Percentiles rank a stretch among this genome's conserved stretches.
Evolutionary conservation across 2,329 filamentous ascomycete genomes (phyloP).

Genomic region (Alternaria viburni): DNA sequence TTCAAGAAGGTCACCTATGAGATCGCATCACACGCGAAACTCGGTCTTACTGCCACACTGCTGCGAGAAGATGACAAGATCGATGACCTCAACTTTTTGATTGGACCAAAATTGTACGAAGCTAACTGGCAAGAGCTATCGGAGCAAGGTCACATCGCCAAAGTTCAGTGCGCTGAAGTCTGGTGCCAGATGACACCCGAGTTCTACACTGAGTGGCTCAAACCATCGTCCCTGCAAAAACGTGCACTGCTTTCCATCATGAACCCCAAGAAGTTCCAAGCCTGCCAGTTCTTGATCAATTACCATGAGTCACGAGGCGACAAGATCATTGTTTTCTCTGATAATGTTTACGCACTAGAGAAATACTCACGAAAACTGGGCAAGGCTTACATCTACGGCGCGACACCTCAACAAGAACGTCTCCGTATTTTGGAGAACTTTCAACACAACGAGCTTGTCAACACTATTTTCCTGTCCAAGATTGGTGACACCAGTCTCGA

Average conservation of each 20-base stretch:
- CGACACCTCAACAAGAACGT: conserved; percentile 84
- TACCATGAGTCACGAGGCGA: conserved; percentile 94
- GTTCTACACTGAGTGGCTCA: conserved; percentile 93
- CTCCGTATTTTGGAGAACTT: conserved; percentile 91
- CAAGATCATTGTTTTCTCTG: conserved; percentile 98
- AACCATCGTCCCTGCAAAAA: conserved; percentile 67
- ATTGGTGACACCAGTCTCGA: conserved; percentile 99
- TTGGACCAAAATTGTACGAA: conserved; percentile 96
- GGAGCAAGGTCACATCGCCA: conserved; percentile 94
- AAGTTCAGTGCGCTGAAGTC: conserved; percentile 96
- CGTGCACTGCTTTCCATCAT: conserved; percentile 84
- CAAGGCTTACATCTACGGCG: conserved; percentile 91
- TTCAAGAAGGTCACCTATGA: conserved; percentile 92
- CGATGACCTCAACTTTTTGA: conserved; percentile 93
- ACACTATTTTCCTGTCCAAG: conserved; percentile 94
- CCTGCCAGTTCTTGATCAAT: conserved; percentile 96
- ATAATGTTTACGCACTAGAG: conserved; percentile 92
- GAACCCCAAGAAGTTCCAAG: conserved; percentile 97
- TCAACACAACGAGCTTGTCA: conserved; percentile 86
- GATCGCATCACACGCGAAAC: conserved; percentile 93
- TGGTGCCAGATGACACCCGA: conserved; percentile 99
- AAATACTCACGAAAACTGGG: conserved; percentile 82
- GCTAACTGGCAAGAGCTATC: conserved; percentile 99
- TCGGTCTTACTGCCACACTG: conserved; percentile 91
- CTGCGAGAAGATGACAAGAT: conserved; percentile 99